Conservation (phyloP, 2,329 filamentous ascomycete species). For the Clonostachys rosea region DNA sequence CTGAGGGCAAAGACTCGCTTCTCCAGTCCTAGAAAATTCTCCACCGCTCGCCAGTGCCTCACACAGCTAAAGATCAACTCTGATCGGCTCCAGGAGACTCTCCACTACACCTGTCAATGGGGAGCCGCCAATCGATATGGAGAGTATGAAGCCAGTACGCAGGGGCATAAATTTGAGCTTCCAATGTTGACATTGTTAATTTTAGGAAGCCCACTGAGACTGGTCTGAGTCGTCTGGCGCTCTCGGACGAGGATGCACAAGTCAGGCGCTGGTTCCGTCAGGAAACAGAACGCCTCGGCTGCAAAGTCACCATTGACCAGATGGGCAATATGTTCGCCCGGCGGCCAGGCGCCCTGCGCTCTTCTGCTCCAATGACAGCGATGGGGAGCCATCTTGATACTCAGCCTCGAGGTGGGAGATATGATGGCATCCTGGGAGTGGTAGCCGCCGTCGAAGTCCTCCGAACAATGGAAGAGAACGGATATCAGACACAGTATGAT, state of each 20-base stretch:
- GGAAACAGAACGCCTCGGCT: slow-evolving; percentile 58
- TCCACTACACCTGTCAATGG: slow-evolving; percentile 11
- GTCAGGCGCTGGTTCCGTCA: slow-evolving; percentile 73
- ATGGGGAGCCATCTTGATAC: slow-evolving; percentile 68
- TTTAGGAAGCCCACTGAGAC: slow-evolving; percentile 42
- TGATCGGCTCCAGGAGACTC: slow-evolving; percentile 10
- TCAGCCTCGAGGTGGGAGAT: slow-evolving; percentile 60
- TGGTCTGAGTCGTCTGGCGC: slow-evolving; percentile 71
- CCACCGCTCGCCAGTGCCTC: background rate
- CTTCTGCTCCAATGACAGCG: slow-evolving; percentile 54
- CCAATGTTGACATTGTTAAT: background rate
- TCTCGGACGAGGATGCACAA: slow-evolving; percentile 67
- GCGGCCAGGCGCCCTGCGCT: slow-evolving; percentile 43
- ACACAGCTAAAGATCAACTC: slow-evolving; percentile 10
- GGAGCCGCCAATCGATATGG: slow-evolving; percentile 13
- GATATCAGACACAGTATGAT: slow-evolving; percentile 64
- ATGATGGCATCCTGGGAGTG: slow-evolving; percentile 75
- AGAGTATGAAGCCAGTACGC: slow-evolving; percentile 10
- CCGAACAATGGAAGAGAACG: slow-evolving; percentile 60
- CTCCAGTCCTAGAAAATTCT: too few relatives aligned
- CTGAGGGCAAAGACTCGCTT: too few relatives aligned
- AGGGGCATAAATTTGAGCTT: background rate
- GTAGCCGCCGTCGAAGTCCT: slow-evolving; percentile 70
- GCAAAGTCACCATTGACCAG: slow-evolving; percentile 61
- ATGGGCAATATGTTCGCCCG: slow-evolving; percentile 83